phyloP scores from a whole-genome alignment of 1,284 basidiomycete species.

The Leccinum proximum region DNA sequence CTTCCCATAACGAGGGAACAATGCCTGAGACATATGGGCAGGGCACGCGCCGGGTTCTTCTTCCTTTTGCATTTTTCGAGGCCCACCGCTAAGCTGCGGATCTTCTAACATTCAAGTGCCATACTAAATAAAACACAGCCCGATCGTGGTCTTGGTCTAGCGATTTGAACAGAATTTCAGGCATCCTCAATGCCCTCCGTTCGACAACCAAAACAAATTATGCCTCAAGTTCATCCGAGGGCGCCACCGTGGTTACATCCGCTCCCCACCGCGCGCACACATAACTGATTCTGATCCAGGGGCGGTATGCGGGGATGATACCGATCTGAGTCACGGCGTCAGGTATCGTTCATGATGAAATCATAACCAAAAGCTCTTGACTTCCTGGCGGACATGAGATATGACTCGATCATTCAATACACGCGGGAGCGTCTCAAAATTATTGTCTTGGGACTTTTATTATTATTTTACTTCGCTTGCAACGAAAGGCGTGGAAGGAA shows the following conservation, averaged over 20 bases:
- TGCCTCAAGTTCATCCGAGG: conserved; percentile 16
- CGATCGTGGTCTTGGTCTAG: conserved; percentile 12
- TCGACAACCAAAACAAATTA: conserved; percentile 9
- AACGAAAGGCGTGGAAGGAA: conserved; percentile 12
- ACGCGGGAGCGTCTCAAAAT: conserved; percentile 10
- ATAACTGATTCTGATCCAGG: conserved; percentile 5
- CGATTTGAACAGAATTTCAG: conserved; percentile 3
- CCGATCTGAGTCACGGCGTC: conserved; percentile 14
- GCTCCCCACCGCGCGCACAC: conserved; percentile 6
- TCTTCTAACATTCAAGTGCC: conserved; percentile 18
- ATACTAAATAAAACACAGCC: conserved; percentile 8
- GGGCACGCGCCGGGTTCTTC: not conserved
- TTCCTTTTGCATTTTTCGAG: conserved; percentile 9
- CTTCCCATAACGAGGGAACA: conserved; percentile 32
- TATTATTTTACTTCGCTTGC: conserved; percentile 25
- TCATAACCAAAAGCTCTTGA: conserved; percentile 8
- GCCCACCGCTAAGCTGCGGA: conserved; percentile 5
- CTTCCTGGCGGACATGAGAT: conserved; percentile 23
- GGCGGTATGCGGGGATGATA: conserved; percentile 17
- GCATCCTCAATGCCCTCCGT: conserved; percentile 10
- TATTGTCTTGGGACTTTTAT: conserved; percentile 14
- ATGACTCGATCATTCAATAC: conserved; percentile 3
- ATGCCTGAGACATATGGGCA: conserved; percentile 21
- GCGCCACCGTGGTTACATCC: conserved; percentile 23
- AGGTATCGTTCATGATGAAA: conserved; percentile 10